Base-by-base conservation (phyloP, 2,329 filamentous ascomycete species). In the Talaromyces funiculosus region DNA sequence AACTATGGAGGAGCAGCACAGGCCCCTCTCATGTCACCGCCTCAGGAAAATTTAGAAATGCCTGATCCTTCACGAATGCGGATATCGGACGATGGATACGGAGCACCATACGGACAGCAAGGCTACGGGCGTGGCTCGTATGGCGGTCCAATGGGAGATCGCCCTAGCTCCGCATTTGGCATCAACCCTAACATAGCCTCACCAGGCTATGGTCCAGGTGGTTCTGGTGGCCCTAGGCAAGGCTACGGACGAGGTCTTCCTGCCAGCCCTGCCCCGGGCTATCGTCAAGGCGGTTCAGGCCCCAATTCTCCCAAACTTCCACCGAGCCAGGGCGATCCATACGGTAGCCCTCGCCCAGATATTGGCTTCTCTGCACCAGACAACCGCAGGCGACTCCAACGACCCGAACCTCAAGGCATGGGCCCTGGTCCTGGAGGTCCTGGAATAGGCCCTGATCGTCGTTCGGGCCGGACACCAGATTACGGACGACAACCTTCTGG, bases 301-400 rank as follows among this genome's bases (percentile, higher is more conserved):
- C 70, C 69, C 16, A 71, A 71, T 18, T 62, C 69, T 12, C 70
- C 67, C 42, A 63, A 65, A 37, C 69, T 69, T 1, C 70, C 71
- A 53, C 59, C 66, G 33, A 72, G 70, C 59, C 71, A 74, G n/a
- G 65, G 60, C 24, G 67, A 64, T 57, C 67, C 70, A 51, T 67
- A 68, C 8, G 69, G 68, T 42, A 66, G 71, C 42, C 70, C 77
- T 37, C 72, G 73, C 63, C 63, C 80, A 26, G 78, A 80, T 63
- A 76, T 80, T 63, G 78, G 78, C 26, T 81, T 76, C 62, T 77
- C 77, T 26, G 78, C 78, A 42, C 78, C 78, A 9, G 67, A 75
- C 33, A 77, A 80, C 35, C 67, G 77, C 35, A 74, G 75, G 45
- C 76, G 75, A 59, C 69, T 77, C 16, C 78, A 80, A 60, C 76